phyloP scores from a whole-genome alignment of 768 basidiomycete species.

The Strobilomyces echinocephalus region DNA sequence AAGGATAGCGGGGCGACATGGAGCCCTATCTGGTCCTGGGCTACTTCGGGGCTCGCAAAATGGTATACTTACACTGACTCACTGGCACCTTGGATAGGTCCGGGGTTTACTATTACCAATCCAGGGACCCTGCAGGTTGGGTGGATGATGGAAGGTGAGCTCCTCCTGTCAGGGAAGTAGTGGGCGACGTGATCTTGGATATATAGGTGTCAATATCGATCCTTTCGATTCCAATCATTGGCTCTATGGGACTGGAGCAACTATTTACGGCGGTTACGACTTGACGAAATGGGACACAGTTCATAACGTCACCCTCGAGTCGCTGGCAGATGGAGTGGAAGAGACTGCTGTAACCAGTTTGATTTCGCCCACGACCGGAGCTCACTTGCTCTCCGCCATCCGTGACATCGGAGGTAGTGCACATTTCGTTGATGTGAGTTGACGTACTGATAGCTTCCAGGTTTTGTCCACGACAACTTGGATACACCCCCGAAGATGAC shows the following conservation, averaged over 20 bases:
- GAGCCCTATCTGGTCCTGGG: conserved; percentile 57
- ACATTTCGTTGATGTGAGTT: neutral
- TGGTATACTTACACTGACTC: conserved; percentile 53
- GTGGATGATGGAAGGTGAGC: conserved; percentile 66
- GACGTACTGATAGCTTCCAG: neutral
- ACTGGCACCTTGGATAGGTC: conserved; percentile 58
- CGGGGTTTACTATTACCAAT: conserved; percentile 41
- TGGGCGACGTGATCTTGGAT: neutral
- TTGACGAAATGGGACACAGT: conserved; percentile 53
- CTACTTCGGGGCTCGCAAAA: conserved; percentile 34
- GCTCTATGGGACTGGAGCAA: conserved; percentile 67
- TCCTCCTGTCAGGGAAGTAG: neutral
- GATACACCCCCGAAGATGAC: conserved; percentile 1
- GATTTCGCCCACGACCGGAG: conserved; percentile 59
- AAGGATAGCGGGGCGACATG: conserved; percentile 55
- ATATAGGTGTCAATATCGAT: conserved; percentile 51
- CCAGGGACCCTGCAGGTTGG: conserved; percentile 50
- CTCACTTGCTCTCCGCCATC: conserved; percentile 51
- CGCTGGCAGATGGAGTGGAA: conserved; percentile 62
- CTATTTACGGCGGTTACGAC: conserved; percentile 57
- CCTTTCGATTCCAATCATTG: conserved; percentile 67
- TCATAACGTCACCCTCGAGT: conserved; percentile 54
- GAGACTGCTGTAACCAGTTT: conserved; percentile 55
- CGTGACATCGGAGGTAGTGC: conserved; percentile 36
- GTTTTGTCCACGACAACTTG: conserved; percentile 8